These are phyloP conservation scores for Hypoxylon sp. DNA, from an alignment of 2,329 filamentous ascomycete species.

Conservation along the genomic window DNA sequence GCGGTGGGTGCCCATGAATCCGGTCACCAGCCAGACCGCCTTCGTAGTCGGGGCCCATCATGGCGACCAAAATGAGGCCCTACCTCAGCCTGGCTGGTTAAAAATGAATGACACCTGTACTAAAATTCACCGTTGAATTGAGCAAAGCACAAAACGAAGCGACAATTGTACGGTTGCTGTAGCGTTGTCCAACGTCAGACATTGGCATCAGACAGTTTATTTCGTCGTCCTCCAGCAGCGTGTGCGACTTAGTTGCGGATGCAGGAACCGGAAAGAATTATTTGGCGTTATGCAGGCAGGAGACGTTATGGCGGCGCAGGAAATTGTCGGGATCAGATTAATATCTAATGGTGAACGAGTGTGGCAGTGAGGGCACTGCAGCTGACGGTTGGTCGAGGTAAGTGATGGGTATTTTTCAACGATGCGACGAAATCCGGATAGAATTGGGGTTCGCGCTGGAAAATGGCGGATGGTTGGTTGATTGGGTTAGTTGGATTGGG, in stretches of 20 bases:
- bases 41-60: conserved; percentile 54
- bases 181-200: conserved; percentile 51
- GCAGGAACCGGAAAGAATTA: conserved; percentile 41
- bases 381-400: conserved; percentile 32
- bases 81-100: conserved; percentile 34
- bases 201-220: conserved; percentile 48
- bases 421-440: conserved; percentile 40
- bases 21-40: conserved; percentile 53
- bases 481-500: conserved; percentile 28
- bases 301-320: conserved; percentile 22
- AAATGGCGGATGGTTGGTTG: conserved; percentile 28
- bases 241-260: conserved; percentile 45
- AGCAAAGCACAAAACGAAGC: conserved; percentile 43
- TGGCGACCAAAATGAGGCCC: conserved; percentile 48
- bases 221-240: conserved; percentile 38
- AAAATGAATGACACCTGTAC: conserved; percentile 29
- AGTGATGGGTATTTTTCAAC: conserved; percentile 40
- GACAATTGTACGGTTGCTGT: conserved; percentile 41
- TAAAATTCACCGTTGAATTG: conserved; percentile 32
- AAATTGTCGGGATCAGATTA: conserved; percentile 31
- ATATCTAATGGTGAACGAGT: conserved; percentile 37
- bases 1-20: conserved; percentile 50
- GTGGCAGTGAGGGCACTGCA: conserved; percentile 36
- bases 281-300: conserved; percentile 30
- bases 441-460: conserved; percentile 37